These are phyloP conservation scores for Saturnispora dispora DNA, from an alignment of 805 yeast species.

Conservation along the genomic window DNA sequence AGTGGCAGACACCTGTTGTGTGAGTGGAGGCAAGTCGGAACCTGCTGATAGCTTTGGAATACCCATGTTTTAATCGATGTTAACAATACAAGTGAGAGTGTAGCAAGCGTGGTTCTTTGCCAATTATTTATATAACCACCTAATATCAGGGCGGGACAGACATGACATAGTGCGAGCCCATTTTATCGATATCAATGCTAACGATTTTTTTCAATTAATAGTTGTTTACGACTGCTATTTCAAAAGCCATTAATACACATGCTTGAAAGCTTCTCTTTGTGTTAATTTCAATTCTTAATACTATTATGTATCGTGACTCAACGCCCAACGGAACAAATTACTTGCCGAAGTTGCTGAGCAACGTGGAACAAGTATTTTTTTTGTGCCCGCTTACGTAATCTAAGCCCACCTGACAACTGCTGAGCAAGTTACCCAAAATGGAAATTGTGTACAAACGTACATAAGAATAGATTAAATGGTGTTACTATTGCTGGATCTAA, in stretches of 20 bases:
- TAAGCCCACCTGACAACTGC: not conserved
- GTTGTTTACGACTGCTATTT: too few species aligned
- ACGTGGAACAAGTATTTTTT: not conserved
- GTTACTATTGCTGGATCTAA: too few species aligned
- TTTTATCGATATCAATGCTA: too few species aligned
- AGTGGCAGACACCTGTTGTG: not conserved
- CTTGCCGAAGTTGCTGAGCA: not conserved
- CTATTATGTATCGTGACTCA: too few species aligned
- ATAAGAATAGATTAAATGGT: too few species aligned
- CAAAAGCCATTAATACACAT: too few species aligned
- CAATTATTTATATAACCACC: not conserved
- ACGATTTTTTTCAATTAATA: too few species aligned
- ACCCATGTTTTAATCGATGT: not conserved
- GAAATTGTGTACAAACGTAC: not conserved
- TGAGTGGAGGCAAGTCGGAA: not conserved
- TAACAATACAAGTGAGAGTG: too few species aligned
- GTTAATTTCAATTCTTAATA: too few species aligned
- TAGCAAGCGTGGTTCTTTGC: not conserved
- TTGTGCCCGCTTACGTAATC: not conserved
- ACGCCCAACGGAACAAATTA: too few species aligned
- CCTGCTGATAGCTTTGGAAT: not conserved
- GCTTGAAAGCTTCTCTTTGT: too few species aligned
- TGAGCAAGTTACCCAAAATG: not conserved
- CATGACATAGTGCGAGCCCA: not conserved
- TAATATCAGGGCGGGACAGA: not conserved